Conservation (phyloP, 192 early-diverging fungal species). For the Coemansia sp. region DNA sequence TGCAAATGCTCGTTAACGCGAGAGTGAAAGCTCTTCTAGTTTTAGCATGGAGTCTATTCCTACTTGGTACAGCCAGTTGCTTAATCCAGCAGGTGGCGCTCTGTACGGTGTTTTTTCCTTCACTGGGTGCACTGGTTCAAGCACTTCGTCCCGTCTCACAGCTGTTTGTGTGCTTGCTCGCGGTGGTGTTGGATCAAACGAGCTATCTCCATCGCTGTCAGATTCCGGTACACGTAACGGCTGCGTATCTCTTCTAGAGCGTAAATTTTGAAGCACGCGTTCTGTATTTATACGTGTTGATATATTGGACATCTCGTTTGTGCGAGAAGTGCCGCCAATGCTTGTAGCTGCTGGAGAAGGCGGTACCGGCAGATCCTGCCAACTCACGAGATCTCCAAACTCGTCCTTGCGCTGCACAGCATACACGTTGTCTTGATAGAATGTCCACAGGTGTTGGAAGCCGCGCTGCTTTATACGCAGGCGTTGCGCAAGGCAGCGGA, state of each 20-base stretch:
- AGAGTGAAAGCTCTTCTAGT: constrained; percentile 40
- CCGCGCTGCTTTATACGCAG: constrained; percentile 51
- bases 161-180: constrained; percentile 23
- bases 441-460: constrained; percentile 55
- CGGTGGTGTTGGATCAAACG: constrained; percentile 13
- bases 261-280: constrained; percentile 11
- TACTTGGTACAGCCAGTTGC: constrained; percentile 51
- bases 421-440: constrained; percentile 49
- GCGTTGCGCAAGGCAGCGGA: constrained; percentile 50
- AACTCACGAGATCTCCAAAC: constrained; percentile 29
- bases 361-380: constrained; percentile 39
- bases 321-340: background rate
- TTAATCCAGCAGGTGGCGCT: constrained; percentile 29
- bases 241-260: constrained; percentile 5
- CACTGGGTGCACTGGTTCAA: constrained; percentile 36
- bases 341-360: constrained; percentile 25
- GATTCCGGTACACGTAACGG: background rate
- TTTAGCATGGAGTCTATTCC: constrained; percentile 52
- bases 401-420: constrained; percentile 48
- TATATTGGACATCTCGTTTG: background rate
- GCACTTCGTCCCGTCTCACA: constrained; percentile 33
- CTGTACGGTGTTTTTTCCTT: constrained; percentile 5
- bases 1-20: constrained; percentile 19
- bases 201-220: background rate
- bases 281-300: constrained; percentile 16